phyloP scores from a whole-genome alignment of 345 rosid genomes.

The Boechera retrofracta region DNA sequence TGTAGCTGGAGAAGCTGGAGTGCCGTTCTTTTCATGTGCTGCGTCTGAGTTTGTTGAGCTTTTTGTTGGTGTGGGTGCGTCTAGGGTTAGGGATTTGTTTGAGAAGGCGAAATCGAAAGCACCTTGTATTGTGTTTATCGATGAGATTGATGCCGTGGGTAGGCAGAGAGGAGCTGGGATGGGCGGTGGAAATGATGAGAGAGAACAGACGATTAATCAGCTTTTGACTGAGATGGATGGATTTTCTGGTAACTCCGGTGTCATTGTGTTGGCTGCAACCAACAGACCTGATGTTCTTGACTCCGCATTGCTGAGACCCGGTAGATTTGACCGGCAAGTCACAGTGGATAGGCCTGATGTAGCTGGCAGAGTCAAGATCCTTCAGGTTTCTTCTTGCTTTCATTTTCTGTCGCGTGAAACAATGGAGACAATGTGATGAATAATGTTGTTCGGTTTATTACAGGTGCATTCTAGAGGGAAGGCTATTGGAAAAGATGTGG shows the following conservation, averaged over 20 bases:
- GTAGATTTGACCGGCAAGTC: conserved; percentile 89
- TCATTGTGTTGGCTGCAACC: conserved; percentile 90
- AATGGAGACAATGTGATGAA: conserved; percentile 46
- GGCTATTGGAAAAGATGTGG: conserved; percentile 96
- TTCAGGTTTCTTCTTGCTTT: conserved; percentile 57
- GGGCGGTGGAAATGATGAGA: conserved; percentile 95
- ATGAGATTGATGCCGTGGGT: conserved; percentile 94
- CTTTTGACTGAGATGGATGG: conserved; percentile 95
- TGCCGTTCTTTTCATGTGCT: conserved; percentile 84
- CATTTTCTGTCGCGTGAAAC: conserved; percentile 15
- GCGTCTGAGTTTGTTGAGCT: conserved; percentile 87
- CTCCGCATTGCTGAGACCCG: conserved; percentile 80
- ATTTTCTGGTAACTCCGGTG: conserved; percentile 85
- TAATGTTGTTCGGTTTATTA: conserved; percentile 23
- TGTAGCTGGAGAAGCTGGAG: conserved; percentile 90
- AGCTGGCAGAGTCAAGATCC: conserved; percentile 88
- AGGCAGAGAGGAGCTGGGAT: conserved; percentile 95
- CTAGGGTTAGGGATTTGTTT: conserved; percentile 84
- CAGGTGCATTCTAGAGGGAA: conserved; percentile 99
- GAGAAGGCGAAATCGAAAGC: conserved; percentile 88
- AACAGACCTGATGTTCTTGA: conserved; percentile 91
- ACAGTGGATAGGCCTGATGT: conserved; percentile 93
- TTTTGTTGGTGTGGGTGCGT: conserved; percentile 90
- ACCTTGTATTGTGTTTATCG: conserved; percentile 80
- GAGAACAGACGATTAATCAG: conserved; percentile 91